These are phyloP conservation scores for Syzygium oleosum DNA, from an alignment of 345 rosid genomes.

Conservation along the genomic window DNA sequence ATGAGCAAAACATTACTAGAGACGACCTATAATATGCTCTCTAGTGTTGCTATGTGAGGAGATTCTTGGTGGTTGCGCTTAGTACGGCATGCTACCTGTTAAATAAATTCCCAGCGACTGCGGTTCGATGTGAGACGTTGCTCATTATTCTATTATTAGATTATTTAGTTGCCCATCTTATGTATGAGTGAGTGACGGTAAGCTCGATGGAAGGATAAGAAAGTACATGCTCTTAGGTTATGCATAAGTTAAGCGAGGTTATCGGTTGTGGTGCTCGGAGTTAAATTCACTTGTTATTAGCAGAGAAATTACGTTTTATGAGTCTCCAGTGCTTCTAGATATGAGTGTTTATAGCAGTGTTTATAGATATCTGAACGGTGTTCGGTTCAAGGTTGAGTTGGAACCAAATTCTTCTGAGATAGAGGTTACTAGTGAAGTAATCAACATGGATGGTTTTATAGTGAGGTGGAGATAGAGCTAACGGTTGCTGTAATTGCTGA, in stretches of 20 bases:
- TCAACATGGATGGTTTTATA: neutral
- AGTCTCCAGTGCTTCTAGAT: neutral
- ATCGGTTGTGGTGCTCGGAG: too few species aligned
- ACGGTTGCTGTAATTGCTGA: rapidly evolving
- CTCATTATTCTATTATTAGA: rapidly evolving
- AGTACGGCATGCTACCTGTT: neutral
- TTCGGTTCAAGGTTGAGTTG: neutral
- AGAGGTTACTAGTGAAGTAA: rapidly evolving
- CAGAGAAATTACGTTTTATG: neutral
- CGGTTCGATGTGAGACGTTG: neutral
- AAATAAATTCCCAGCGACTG: neutral
- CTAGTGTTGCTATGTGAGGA: neutral
- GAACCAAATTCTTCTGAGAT: neutral
- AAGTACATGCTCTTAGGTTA: neutral
- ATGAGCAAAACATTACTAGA: neutral
- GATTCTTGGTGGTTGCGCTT: neutral
- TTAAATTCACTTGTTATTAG: neutral
- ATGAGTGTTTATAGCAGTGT: neutral
- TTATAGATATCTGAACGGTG: neutral
- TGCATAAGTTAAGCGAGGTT: neutral
- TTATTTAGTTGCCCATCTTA: neutral
- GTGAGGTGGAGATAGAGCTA: neutral
- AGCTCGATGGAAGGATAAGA: neutral
- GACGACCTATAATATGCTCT: neutral
- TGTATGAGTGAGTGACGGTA: neutral